Conservation (phyloP, 2,329 filamentous ascomycete species). For the Phialophora verrucosa region DNA sequence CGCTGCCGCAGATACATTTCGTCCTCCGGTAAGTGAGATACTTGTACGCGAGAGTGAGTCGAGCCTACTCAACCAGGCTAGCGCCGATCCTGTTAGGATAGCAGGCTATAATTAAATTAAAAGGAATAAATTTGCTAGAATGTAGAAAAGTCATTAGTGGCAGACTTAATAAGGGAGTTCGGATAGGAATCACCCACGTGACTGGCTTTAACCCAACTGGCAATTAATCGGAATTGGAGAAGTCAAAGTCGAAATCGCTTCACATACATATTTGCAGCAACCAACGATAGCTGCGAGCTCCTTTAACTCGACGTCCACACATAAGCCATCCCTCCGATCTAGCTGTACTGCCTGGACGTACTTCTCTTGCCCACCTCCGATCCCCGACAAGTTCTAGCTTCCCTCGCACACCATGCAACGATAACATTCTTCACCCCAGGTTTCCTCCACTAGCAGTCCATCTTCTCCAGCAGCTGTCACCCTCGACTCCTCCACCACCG, state of each 20-base stretch:
- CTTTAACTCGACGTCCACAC: not conserved
- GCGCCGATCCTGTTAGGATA: too few species aligned
- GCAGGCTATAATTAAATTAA: conserved; percentile 38
- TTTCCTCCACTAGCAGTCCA: not conserved
- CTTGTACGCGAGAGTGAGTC: conserved; percentile 13
- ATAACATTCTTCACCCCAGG: not conserved
- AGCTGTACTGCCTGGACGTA: not conserved
- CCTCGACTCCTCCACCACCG: conserved; percentile 21
- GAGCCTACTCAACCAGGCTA: conserved; percentile 36
- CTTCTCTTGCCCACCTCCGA: not conserved
- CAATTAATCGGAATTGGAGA: not conserved
- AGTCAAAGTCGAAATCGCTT: not conserved
- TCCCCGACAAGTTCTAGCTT: not conserved
- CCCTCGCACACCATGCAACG: not conserved
- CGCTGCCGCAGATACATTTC: conserved; percentile 64
- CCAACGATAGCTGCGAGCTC: not conserved
- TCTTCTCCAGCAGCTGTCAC: not conserved
- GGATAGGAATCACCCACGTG: not conserved
- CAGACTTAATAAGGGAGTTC: too few species aligned
- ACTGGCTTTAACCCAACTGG: not conserved
- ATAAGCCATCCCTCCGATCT: not conserved
- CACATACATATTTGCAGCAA: too few species aligned
- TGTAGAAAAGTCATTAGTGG: too few species aligned
- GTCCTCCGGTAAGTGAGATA: conserved; percentile 16
- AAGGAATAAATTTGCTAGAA: too few species aligned